Evolutionary conservation across 1,284 basidiomycete species (phyloP), one percentile per base, ranked within the genome.

Genomic region (Cryptococcus wingfieldii): DNA sequence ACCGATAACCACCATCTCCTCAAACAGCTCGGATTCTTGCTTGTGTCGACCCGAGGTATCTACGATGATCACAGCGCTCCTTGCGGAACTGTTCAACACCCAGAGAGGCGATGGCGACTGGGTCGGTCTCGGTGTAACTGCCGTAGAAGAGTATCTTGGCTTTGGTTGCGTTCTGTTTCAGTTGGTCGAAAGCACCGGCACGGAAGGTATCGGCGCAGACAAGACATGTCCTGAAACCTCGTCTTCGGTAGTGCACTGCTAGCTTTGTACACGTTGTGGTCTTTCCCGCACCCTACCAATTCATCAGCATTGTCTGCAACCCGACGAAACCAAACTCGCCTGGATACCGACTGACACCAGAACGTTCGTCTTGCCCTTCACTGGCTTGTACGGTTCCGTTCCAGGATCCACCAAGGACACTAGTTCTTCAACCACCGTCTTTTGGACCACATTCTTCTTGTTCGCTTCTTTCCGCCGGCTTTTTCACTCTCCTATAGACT

Each of bases 181-280:
- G 71, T 69, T 99, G 96, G 77, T 99, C 96, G 77, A 99, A 99
- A 44, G 96, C 96, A 63, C 96, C 96, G 5, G 96, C 96, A 79
- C 96, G 90, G 83, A 98, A 99, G 2, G 96, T 99, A 78, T 99
- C 96, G 27, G 96, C 96, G 70, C 96, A 99, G 66, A 99, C 96
- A 49, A 99, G 91, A 65, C 88, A 92, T n/a, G 93, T 90, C 74
- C 94, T 93, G 83, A 97, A 92, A 4, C 96, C 96, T 63, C 94
- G 86, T 70, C 92, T 89, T 76, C 96, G 92, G 78, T 98, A 98
- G 79, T 98, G 89, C 0, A 97, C 93, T 0, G 96, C 96, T 38
- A 97, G 84, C 77, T 96, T 95, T 14, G 93, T 96, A 77, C 94
- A 98, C 51, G 93, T 97, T 31, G 95, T 98, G 4, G 95, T 98